Base-by-base conservation (phyloP, 306 rosid species). In the Fragaria nilgerrensis region DNA sequence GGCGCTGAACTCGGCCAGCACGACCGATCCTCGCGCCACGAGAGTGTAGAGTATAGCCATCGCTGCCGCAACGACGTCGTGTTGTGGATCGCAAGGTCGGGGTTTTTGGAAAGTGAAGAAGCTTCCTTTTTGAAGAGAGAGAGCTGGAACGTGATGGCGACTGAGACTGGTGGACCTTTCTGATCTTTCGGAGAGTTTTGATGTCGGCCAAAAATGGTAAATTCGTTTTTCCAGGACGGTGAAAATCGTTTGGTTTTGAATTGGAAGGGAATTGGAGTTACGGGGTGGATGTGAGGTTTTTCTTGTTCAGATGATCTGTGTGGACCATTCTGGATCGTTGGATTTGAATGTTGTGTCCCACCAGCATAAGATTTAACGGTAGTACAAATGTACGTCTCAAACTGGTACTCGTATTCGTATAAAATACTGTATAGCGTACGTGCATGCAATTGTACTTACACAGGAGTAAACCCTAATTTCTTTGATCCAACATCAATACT, bases 1-100 rank as follows among this genome's bases (percentile, higher is more conserved):
- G 36, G 82, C 88, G 74, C 82, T 84, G 86, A 88, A 89, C 82
- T 96, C 99, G 20, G 97, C 96, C 81, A 96, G 81, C 64, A 92
- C 85, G 83, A 96, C 98, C 85, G 99, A 91, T 77, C 98, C 97
- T 73, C 99, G 88, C 0, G 94, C 90, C 48, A 96, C 99, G 70
- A 96, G 84, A 15, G 98, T 89, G 82, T 82, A 96, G 48, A 92
- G 88, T 19, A 96, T 86, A 55, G 97, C 97, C 99, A 95, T 94
- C 70, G 20, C 48, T 64, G 37, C n/a, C 66, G 36, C 43, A 63
- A 43, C 67, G 41, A 37, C 41, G 68, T 20, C 50, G 50, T 39
- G 3, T 22, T 41, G 43, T 5, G 14, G 77, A 74, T 58, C 77
- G 19, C n/a, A 74, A 59, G 69, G 44, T 59, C 56, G 34, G 0